A percentile compares a stretch with the other conserved stretches of the same genome.
Evolutionary conservation across 495 filamentous ascomycete genomes (phyloP).

Genomic region (Hypomontagnella submonticulosa): DNA sequence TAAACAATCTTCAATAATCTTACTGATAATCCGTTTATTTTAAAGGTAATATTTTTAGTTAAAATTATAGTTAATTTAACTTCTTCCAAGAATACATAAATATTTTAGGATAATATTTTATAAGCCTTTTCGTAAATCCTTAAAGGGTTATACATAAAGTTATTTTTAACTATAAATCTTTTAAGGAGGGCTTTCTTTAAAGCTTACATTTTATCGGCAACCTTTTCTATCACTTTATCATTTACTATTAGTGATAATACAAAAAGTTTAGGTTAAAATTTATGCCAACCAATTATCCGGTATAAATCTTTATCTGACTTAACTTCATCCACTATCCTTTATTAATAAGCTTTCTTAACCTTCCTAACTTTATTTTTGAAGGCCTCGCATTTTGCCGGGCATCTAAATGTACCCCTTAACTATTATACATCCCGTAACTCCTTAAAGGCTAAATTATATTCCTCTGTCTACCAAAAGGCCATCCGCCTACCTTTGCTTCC

Average conservation of each 20-base stretch:
- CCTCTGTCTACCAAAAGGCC: too few relatives aligned
- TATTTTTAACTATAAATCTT: background rate
- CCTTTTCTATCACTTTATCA: background rate
- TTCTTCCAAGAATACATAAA: background rate
- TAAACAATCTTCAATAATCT: background rate
- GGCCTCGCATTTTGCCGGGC: background rate
- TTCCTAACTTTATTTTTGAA: background rate
- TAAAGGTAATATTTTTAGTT: background rate
- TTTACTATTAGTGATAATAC: background rate
- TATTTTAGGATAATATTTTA: background rate
- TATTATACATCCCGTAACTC: background rate
- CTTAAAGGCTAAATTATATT: background rate
- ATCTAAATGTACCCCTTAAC: background rate
- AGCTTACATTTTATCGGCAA: background rate
- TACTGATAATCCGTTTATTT: background rate
- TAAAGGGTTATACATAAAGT: background rate
- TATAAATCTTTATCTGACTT: background rate
- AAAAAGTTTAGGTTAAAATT: background rate
- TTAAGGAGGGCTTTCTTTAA: background rate
- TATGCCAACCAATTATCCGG: slow-evolving; percentile 1
- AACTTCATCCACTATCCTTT: background rate
- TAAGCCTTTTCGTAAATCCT: background rate
- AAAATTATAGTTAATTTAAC: background rate
- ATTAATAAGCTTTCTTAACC: slow-evolving; percentile 4
- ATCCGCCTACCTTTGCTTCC: too few relatives aligned